phyloP scores from a whole-genome alignment of 371 early-diverging fungal genomes.

The Syncephalastrum sp. region DNA sequence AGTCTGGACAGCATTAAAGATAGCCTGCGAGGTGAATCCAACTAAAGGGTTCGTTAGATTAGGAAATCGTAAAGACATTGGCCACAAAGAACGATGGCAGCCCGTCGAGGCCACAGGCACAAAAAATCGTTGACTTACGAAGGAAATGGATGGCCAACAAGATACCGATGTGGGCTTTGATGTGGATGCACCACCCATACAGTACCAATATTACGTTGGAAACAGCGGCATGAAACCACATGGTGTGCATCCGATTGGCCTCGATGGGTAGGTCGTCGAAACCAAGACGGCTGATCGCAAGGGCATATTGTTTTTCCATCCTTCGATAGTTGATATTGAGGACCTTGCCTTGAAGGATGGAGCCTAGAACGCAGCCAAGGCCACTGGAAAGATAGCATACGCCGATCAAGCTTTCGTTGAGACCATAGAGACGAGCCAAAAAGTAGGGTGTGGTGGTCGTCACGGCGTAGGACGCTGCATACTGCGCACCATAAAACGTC shows the following conservation, averaged over 20 bases:
- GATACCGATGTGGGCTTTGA: constrained; percentile 25
- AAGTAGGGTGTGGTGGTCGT: constrained; percentile 32
- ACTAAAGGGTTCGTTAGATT: constrained; percentile 12
- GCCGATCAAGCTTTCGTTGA: constrained; percentile 19
- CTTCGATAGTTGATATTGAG: constrained; percentile 21
- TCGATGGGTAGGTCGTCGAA: constrained; percentile 31
- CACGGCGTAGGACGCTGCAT: constrained; percentile 32
- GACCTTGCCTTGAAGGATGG: constrained; percentile 19
- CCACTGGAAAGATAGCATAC: constrained; percentile 21
- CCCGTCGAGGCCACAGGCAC: too few relatives aligned
- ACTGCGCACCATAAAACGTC: constrained; percentile 32
- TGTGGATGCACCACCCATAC: constrained; percentile 37
- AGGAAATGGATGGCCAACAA: constrained; percentile 28
- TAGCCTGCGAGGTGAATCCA: constrained; percentile 27
- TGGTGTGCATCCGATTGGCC: constrained; percentile 28
- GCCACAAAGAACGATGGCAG: too few relatives aligned
- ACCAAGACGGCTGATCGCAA: constrained; percentile 6
- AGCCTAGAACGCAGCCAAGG: constrained; percentile 16
- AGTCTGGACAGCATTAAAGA: constrained; percentile 21
- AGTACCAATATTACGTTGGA: constrained; percentile 28
- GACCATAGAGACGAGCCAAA: constrained; percentile 11
- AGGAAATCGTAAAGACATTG: background rate
- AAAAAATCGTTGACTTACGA: constrained; percentile 13
- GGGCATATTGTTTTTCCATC: constrained; percentile 7
- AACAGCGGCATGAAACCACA: constrained; percentile 33